Percentiles rank a stretch among this genome's conserved stretches.
phyloP scores from a whole-genome alignment of 345 rosid species.

The Geranium brycei region DNA sequence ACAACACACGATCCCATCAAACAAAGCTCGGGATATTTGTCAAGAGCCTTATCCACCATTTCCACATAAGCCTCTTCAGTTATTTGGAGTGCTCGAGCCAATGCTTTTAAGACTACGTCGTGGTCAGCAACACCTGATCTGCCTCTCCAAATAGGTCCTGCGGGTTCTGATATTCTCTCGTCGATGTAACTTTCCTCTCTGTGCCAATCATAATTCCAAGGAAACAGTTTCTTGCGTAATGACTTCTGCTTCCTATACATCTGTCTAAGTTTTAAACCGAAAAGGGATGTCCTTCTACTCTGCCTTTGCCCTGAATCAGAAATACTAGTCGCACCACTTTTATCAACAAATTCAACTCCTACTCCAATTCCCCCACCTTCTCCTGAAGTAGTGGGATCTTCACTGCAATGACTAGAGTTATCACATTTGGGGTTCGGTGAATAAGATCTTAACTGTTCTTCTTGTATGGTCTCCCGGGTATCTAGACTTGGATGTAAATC shows the following conservation, averaged over 20 bases:
- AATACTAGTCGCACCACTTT: constrained; percentile 16
- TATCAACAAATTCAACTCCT: constrained; percentile 19
- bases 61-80: constrained; percentile 88
- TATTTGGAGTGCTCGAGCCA: constrained; percentile 57
- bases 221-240: constrained; percentile 78
- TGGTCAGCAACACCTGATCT: constrained; percentile 66
- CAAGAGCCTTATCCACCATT: constrained; percentile 81
- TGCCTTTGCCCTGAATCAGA: constrained; percentile 37
- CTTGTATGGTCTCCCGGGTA: constrained; percentile 10
- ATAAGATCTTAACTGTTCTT: constrained; percentile 14
- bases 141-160: constrained; percentile 71
- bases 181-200: constrained; percentile 58
- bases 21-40: constrained; percentile 80
- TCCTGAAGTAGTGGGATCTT: constrained; percentile 74
- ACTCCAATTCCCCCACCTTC: constrained; percentile 35
- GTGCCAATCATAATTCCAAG: constrained; percentile 97
- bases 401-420: constrained; percentile 25
- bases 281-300: constrained; percentile 35
- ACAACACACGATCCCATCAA: constrained; percentile 94
- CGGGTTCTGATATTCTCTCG: constrained; percentile 49
- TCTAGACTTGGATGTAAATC: constrained; percentile 21
- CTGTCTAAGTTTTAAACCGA: constrained; percentile 53
- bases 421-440: constrained; percentile 24
- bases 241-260: constrained; percentile 79
- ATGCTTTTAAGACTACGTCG: constrained; percentile 72